These are phyloP conservation scores for Acephala macrosclerotiorum DNA, from an alignment of 2,329 filamentous ascomycete genomes.

Conservation along the genomic window DNA sequence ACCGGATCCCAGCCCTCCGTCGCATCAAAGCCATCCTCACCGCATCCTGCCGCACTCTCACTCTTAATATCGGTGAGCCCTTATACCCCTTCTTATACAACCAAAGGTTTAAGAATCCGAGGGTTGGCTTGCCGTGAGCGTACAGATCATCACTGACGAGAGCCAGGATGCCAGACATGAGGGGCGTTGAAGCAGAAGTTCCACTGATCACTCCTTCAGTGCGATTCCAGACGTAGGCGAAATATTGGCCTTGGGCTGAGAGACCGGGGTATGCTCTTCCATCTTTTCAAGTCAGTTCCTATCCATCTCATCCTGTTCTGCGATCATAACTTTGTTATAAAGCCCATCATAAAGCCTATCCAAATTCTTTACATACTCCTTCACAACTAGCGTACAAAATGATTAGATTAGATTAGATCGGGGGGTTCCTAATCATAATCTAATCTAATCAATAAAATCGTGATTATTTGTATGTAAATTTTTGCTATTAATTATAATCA, in stretches of 20 bases:
- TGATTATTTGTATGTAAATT: too few relatives aligned
- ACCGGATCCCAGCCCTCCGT: conserved; percentile 47
- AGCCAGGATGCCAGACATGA: conserved; percentile 62
- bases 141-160: conserved; percentile 69
- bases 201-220: conserved; percentile 52
- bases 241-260: conserved; percentile 64
- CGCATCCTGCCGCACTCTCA: conserved; percentile 48
- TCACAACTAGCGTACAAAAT: too few relatives aligned
- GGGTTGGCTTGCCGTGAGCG: conserved; percentile 52
- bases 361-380: conserved; percentile 51
- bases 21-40: conserved; percentile 38
- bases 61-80: conserved; percentile 26
- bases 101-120: conserved; percentile 54
- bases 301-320: background rate
- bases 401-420: too few relatives aligned
- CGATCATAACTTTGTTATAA: conserved; percentile 46
- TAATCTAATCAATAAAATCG: too few relatives aligned
- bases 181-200: conserved; percentile 61
- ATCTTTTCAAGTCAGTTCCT: conserved; percentile 5
- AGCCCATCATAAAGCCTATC: conserved; percentile 52
- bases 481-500: too few relatives aligned
- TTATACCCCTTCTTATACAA: conserved; percentile 47
- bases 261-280: conserved; percentile 61
- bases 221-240: conserved; percentile 49
- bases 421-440: too few relatives aligned